A percentile compares a stretch with the other conserved stretches of the same genome.
phyloP scores from a whole-genome alignment of 75 land plant species.

The Cryptomeria japonica region DNA sequence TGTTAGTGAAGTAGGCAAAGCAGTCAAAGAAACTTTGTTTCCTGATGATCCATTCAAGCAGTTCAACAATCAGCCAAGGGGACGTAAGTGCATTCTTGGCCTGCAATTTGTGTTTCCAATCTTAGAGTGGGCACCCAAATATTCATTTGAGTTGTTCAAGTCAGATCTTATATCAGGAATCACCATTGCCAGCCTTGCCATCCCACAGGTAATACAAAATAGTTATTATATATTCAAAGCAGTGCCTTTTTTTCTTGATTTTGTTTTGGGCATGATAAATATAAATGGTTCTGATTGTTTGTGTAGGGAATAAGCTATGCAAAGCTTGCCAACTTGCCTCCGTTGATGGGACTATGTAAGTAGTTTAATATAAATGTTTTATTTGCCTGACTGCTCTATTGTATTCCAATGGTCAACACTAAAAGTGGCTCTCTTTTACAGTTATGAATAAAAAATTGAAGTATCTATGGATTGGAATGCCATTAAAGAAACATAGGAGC shows the following conservation, averaged over 20 bases:
- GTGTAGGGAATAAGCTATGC: slow-evolving; percentile 88
- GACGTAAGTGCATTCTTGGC: slow-evolving; percentile 19
- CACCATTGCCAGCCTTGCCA: slow-evolving; percentile 78
- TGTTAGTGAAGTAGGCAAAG: neutral
- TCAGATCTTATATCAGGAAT: slow-evolving; percentile 55
- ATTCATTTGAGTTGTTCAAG: slow-evolving; percentile 34
- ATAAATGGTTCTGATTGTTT: neutral
- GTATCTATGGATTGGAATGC: too few relatives aligned
- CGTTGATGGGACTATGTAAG: slow-evolving; percentile 86
- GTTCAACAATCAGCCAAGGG: slow-evolving; percentile 23
- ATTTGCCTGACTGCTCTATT: too few relatives aligned
- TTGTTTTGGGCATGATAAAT: neutral
- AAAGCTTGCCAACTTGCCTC: slow-evolving; percentile 77
- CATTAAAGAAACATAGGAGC: too few relatives aligned
- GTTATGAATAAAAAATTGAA: too few relatives aligned
- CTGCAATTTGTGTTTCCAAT: slow-evolving; percentile 64
- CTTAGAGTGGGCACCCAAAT: slow-evolving; percentile 47
- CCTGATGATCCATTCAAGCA: slow-evolving; percentile 31
- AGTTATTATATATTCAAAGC: neutral
- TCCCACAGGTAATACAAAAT: slow-evolving; percentile 31
- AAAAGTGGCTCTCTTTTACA: too few relatives aligned
- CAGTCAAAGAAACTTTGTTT: slow-evolving; percentile 27
- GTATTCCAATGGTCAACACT: too few relatives aligned
- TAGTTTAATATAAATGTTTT: neutral
- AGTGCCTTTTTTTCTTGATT: neutral